phyloP scores from a whole-genome alignment of 768 basidiomycete species.

The Pleurotus sapidus region DNA sequence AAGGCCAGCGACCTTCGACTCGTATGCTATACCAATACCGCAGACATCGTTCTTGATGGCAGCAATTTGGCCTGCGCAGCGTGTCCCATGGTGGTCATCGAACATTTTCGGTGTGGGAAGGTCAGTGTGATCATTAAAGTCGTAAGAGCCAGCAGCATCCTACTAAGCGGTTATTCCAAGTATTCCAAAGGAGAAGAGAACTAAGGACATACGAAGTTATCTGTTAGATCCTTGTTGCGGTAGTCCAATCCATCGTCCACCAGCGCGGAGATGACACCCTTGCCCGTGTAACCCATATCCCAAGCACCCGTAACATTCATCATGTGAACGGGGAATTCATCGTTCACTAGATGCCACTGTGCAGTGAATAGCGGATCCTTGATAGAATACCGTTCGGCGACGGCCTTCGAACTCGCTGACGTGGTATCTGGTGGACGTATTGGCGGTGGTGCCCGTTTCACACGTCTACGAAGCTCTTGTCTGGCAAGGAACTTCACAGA shows the following conservation, averaged over 20 bases:
- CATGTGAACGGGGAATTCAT: conserved; percentile 72
- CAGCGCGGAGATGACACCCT: conserved; percentile 82
- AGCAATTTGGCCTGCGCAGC: conserved; percentile 96
- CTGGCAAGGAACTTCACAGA: conserved; percentile 60
- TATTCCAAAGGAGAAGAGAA: background rate
- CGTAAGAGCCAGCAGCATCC: conserved; percentile 87
- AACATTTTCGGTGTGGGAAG: conserved; percentile 84
- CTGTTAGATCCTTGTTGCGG: conserved; percentile 78
- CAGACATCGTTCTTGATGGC: conserved; percentile 92
- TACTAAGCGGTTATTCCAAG: conserved; percentile 22
- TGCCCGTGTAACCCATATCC: conserved; percentile 87
- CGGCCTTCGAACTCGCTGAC: conserved; percentile 36
- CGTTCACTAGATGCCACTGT: conserved; percentile 97
- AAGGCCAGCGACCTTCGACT: conserved; percentile 88
- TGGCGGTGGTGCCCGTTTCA: conserved; percentile 73
- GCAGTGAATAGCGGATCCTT: conserved; percentile 76
- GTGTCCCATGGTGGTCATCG: conserved; percentile 96
- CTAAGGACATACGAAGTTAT: conserved; percentile 78
- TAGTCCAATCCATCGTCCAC: conserved; percentile 97
- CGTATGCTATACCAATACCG: conserved; percentile 91
- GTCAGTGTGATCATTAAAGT: conserved; percentile 91
- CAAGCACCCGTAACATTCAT: conserved; percentile 95
- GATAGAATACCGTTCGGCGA: conserved; percentile 64
- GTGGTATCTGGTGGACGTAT: conserved; percentile 31
- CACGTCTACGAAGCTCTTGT: conserved; percentile 65